These are phyloP conservation scores for Nakaseomyces sp. DNA, from an alignment of 1,139 yeast species.

Conservation along the genomic window DNA sequence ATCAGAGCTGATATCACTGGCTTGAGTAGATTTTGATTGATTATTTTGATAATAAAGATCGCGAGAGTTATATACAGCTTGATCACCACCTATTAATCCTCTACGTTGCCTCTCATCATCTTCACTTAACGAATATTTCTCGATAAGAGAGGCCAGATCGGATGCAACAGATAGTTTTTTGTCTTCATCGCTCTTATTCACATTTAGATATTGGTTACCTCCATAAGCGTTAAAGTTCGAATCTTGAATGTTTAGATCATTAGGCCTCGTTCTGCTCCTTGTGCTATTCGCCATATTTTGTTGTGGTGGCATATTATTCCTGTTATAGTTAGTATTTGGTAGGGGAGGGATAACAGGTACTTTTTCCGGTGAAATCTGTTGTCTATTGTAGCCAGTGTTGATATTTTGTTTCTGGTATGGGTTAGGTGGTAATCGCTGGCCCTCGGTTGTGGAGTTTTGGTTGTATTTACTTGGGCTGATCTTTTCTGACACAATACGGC, in stretches of 20 bases:
- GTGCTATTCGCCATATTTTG: neutral
- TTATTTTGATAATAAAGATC: neutral
- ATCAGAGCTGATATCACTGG: slow-evolving; percentile 4
- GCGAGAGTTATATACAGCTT: too few relatives aligned
- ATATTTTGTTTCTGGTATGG: neutral
- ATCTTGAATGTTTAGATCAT: slow-evolving; percentile 1
- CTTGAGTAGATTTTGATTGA: neutral
- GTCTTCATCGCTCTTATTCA: neutral
- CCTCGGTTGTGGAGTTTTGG: neutral
- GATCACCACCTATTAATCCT: too few relatives aligned
- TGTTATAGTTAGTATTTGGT: neutral
- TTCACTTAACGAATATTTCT: slow-evolving; percentile 6
- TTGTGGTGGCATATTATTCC: neutral
- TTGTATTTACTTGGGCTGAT: neutral
- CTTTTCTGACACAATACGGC: slow-evolving; percentile 4
- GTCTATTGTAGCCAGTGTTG: too few relatives aligned
- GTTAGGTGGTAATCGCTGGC: neutral
- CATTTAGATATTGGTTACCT: neutral
- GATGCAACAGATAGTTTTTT: slow-evolving; percentile 7
- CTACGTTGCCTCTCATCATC: neutral
- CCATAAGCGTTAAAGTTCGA: slow-evolving; percentile 5
- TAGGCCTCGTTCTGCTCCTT: neutral
- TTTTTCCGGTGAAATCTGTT: neutral
- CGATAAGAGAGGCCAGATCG: slow-evolving; percentile 6
- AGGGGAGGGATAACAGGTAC: slow-evolving; percentile 2